Base-by-base conservation (phyloP, 1,284 basidiomycete genomes). In the Tylopilus sp. region DNA sequence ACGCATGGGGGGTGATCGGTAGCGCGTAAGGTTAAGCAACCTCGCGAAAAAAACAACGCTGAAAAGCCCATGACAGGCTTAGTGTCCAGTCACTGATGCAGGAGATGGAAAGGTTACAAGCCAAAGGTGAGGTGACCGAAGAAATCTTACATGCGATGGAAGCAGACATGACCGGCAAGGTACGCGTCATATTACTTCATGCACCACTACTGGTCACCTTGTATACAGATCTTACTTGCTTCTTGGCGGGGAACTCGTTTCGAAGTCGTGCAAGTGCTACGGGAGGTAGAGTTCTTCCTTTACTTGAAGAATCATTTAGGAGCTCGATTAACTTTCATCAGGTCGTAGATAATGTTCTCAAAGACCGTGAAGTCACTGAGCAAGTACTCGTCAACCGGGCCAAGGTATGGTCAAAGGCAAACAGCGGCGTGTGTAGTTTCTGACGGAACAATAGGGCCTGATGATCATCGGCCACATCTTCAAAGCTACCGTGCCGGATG, bases 221-320 rank as follows among this genome's bases (percentile, higher is more conserved):
- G 36, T 37, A 17, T 50, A 29, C 54, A 89, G 85, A 91, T 95
- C 67, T 80, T 97, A 71, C 80, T 96, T 29, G 93, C 93, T 9
- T 94, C 94, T 24, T 97, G 94, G 94, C 83, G 91, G 53, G 94
- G 93, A 14, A 94, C 93, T 2, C 82, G 93, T 44, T 85, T 95
- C 66, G 94, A 97, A 72, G 91, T 95, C 26, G 83, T 85, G 35
- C 88, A 88, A 66, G 91, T 93, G 12, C 72, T 91, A 38, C 78
- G 85, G 48, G 84, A 86, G 71, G 85, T 81, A 55, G 21, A 44
- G 66, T 53, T 20, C 24, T 35, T 28, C 21, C n/a, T 39, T 17
- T 31, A n/a, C 29, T 34, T 10, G 5, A 36, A 33, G 39, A 8
- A 8, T 41, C 3, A 20, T 37, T 34, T 18, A 1, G 31, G 34